Evolutionary conservation across 345 rosid genomes (phyloP).

Genomic region (Salix brachista): DNA sequence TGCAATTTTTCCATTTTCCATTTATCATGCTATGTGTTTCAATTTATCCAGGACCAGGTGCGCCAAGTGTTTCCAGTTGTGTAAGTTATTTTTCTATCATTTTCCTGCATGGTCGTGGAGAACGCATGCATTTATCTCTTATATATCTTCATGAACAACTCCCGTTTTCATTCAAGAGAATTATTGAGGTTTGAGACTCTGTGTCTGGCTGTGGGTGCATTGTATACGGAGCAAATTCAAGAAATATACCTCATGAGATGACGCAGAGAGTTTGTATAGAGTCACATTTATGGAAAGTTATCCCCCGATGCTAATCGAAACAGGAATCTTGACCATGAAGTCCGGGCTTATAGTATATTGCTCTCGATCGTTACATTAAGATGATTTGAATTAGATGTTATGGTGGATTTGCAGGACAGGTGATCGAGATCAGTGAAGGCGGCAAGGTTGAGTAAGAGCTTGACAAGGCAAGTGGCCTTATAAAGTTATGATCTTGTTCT

Average conservation of each 20-base stretch:
- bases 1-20: not conserved
- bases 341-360: not conserved
- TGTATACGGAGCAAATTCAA: not conserved
- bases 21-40: conserved; percentile 12
- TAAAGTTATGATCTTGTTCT: conserved; percentile 49
- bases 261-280: not conserved
- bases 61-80: conserved; percentile 82
- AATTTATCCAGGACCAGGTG: conserved; percentile 69
- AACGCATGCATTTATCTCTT: not conserved
- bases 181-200: not conserved
- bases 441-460: conserved; percentile 97
- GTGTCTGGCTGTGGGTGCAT: not conserved
- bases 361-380: not conserved
- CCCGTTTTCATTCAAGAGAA: not conserved
- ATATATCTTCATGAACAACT: not conserved
- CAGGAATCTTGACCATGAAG: not conserved
- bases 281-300: not conserved
- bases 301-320: not conserved
- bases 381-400: not conserved
- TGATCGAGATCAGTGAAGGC: conserved; percentile 90
- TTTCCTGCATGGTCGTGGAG: not conserved
- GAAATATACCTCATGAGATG: not conserved
- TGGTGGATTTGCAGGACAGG: conserved; percentile 39
- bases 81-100: conserved; percentile 38
- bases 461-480: conserved; percentile 86